Evolutionary conservation across 345 rosid species (phyloP).

Genomic region (Lenwebbia sp.): DNA sequence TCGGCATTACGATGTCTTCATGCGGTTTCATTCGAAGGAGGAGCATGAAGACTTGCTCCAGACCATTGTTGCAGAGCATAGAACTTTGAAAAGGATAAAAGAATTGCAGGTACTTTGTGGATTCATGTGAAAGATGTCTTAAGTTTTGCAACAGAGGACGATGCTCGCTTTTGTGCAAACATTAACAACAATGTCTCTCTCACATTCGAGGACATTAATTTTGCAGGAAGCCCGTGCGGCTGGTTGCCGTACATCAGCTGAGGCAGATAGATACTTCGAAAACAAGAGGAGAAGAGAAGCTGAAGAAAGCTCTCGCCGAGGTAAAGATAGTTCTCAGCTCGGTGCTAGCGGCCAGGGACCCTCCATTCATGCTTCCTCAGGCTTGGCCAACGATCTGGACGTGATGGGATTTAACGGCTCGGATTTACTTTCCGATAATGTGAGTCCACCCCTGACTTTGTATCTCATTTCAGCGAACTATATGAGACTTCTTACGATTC

Average conservation of each 20-base stretch:
- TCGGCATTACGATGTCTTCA: constrained; percentile 67
- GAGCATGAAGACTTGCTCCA: constrained; percentile 81
- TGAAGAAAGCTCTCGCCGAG: constrained; percentile 60
- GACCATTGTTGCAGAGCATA: constrained; percentile 59
- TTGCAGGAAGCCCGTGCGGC: constrained; percentile 85
- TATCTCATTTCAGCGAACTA: background rate
- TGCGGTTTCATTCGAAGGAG: constrained; percentile 92
- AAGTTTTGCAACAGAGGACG: background rate
- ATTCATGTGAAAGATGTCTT: background rate
- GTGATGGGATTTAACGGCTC: constrained; percentile 46
- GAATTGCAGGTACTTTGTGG: constrained; percentile 52
- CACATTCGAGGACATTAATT: background rate
- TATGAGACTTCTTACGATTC: background rate
- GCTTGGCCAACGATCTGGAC: constrained; percentile 47
- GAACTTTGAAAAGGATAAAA: constrained; percentile 59
- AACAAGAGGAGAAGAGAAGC: constrained; percentile 63
- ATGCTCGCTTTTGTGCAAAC: background rate
- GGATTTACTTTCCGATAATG: constrained; percentile 74
- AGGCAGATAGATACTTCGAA: constrained; percentile 66
- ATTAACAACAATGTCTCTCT: background rate
- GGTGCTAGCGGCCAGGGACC: constrained; percentile 36
- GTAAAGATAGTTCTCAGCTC: constrained; percentile 50
- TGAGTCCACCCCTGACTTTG: constrained; percentile 17
- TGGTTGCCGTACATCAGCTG: constrained; percentile 77
- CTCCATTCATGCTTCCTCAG: constrained; percentile 48